Base-by-base conservation (phyloP, 139 green algal species). In the Pseudopediastrum boryanum region DNA sequence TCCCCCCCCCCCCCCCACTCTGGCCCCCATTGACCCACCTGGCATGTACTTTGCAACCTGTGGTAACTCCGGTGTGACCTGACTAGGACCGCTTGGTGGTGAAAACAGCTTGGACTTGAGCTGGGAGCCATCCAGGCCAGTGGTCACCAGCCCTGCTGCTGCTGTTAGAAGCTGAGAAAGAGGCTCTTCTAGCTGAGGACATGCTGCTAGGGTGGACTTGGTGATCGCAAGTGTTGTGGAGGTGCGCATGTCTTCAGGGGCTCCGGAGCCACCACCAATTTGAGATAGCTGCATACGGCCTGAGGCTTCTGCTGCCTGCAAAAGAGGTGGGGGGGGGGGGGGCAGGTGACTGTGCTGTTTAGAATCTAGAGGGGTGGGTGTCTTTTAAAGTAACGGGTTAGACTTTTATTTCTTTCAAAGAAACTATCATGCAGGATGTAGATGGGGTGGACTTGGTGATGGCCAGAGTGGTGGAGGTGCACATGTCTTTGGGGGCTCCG, bases 11-110 rank as follows among this genome's bases (percentile, higher is more conserved):
- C n/a, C n/a, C n/a, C n/a, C 31, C 2, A 2, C 27, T 25, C 2
- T 25, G n/a, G n/a, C 27, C n/a, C 1, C 31, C n/a, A 1, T 33
- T 25, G 36, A 13, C 71, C 23, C 39, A 78, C 71, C 71, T 61
- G 71, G 71, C 39, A 78, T 27, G 71, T 78, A 78, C 7, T 70
- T 54, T 44, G 71, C 71, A 2, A 78, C 50, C 25, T 78, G 71
- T n/a, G 71, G 71, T 41, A 78, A 41, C n/a, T 78, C 71, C 3
- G 71, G 71, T 31, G 38, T 27, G 35, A 78, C 21, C 54, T 78
- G 71, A 27, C n/a, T 23, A 1, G 38, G 39, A 1, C 39, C 41
- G 1, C 4, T 69, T 19, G 71, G 71, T 29, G 31, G 59, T 29
- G n/a, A 31, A 56, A 78, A 78, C 71, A 59, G 52, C 71, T 70